Percentiles rank a stretch among this genome's conserved stretches.
phyloP scores from a whole-genome alignment of 768 basidiomycete genomes.

The Cubamyces sp. region DNA sequence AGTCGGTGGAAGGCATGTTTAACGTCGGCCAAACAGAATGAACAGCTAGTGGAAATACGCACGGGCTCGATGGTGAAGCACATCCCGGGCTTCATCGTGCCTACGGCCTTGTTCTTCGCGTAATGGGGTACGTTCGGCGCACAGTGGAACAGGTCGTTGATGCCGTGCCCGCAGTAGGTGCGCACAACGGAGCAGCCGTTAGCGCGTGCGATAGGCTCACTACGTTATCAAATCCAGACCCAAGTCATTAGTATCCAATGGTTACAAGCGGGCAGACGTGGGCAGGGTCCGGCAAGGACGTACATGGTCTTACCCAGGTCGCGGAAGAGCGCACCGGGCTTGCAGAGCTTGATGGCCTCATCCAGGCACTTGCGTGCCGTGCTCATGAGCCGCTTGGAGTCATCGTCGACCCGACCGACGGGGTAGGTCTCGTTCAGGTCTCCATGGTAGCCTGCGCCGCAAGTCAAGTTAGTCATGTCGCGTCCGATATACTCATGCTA shows the following conservation, averaged over 20 bases:
- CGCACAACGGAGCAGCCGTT: conserved; percentile 90
- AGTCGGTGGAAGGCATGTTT: too few species aligned
- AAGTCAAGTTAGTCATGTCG: background rate
- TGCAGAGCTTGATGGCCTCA: conserved; percentile 89
- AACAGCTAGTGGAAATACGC: conserved; percentile 25
- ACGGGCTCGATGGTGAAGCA: conserved; percentile 82
- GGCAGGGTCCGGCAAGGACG: conserved; percentile 34
- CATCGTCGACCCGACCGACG: conserved; percentile 83
- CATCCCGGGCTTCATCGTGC: conserved; percentile 94
- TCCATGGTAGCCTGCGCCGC: conserved; percentile 74
- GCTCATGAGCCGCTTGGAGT: conserved; percentile 79
- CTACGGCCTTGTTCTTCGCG: conserved; percentile 90
- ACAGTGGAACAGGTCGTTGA: conserved; percentile 84
- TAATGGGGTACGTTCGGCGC: conserved; percentile 93
- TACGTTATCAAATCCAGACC: conserved; percentile 31
- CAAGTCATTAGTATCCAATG: background rate
- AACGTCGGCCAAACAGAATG: too few species aligned
- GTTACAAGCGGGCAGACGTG: conserved; percentile 1
- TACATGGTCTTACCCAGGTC: conserved; percentile 88
- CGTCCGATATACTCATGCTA: too few species aligned
- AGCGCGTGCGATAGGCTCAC: conserved; percentile 83
- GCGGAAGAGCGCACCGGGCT: conserved; percentile 88
- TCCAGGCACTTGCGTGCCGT: conserved; percentile 85
- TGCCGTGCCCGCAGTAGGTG: conserved; percentile 90
- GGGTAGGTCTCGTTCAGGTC: conserved; percentile 95